These are phyloP conservation scores for Fusarium tanahbumbuense DNA, from an alignment of 2,329 filamentous ascomycete genomes.

Conservation along the genomic window DNA sequence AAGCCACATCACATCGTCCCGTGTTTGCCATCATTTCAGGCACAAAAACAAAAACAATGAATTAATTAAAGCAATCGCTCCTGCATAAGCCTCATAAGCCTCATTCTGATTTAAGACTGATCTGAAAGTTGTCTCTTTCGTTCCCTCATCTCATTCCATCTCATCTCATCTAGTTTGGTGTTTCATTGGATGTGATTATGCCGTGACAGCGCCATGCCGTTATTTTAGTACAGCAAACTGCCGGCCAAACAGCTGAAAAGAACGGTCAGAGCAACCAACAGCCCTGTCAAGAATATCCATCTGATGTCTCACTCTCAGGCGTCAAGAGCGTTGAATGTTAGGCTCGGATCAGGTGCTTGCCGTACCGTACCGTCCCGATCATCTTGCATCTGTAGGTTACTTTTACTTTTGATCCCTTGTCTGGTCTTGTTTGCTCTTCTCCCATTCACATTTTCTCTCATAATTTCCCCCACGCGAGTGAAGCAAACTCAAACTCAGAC, in stretches of 20 bases:
- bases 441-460: not conserved
- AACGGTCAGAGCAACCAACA: conserved; percentile 7
- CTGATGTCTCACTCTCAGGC: conserved; percentile 32
- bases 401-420: conserved; percentile 6
- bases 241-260: conserved; percentile 4
- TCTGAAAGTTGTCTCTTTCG: conserved; percentile 30
- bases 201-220: conserved; percentile 26
- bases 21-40: conserved; percentile 15
- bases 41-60: not conserved
- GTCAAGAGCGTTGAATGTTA: conserved; percentile 27
- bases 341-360: conserved; percentile 38
- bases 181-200: conserved; percentile 18
- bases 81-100: conserved; percentile 24
- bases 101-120: not conserved
- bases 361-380: conserved; percentile 30
- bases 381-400: conserved; percentile 33
- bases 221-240: conserved; percentile 12
- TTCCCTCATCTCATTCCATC: conserved; percentile 19
- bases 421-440: conserved; percentile 9
- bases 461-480: conserved; percentile 29
- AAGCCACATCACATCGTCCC: not conserved
- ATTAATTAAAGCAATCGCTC: conserved; percentile 20
- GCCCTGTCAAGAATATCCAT: not conserved
- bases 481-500: conserved; percentile 1
- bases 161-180: not conserved